phyloP scores from a whole-genome alignment of 139 green algal species.

The Trebouxia sp. region DNA sequence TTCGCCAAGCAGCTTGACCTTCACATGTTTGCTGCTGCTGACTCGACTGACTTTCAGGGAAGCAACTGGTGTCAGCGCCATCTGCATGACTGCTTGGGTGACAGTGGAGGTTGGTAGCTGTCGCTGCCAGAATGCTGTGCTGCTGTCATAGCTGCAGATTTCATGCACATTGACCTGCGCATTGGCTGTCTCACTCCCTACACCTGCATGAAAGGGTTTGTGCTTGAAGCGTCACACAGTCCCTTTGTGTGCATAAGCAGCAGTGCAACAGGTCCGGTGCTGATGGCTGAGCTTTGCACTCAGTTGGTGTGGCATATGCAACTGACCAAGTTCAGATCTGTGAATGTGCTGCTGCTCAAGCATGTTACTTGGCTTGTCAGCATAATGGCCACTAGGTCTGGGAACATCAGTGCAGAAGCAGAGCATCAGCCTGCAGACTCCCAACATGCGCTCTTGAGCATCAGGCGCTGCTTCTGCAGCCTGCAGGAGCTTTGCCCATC shows the following conservation, averaged over 20 bases:
- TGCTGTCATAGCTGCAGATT: conserved; percentile 10
- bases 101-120: neutral
- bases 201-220: too few species aligned
- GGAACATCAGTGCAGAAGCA: neutral
- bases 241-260: too few species aligned
- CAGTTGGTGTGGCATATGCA: too few species aligned
- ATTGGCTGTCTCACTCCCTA: too few species aligned
- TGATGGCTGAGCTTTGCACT: too few species aligned
- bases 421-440: conserved; percentile 11
- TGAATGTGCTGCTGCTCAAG: neutral
- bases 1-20: conserved; percentile 7
- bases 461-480: conserved; percentile 7
- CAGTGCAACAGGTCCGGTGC: too few species aligned
- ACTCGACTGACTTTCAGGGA: neutral
- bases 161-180: neutral
- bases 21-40: neutral
- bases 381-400: neutral
- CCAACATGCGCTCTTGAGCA: neutral
- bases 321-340: neutral
- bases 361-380: neutral
- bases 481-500: neutral
- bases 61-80: neutral
- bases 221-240: too few species aligned
- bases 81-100: neutral
- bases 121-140: neutral